Evolutionary conservation across 768 basidiomycete species (phyloP).

Genomic region (Boletus patriciae): DNA sequence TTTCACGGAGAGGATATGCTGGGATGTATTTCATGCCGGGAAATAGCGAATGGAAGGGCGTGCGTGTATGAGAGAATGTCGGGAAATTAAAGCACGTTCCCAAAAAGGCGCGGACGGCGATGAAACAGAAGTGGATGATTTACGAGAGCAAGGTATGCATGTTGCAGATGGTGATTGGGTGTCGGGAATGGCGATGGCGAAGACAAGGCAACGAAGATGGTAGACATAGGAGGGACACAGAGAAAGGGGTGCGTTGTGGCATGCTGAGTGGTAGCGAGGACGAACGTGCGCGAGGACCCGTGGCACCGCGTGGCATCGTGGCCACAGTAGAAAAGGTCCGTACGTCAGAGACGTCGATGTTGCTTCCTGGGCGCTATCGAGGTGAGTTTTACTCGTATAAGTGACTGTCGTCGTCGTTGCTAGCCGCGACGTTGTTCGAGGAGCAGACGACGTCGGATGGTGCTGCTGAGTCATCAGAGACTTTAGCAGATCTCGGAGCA

Average conservation of each 20-base stretch:
- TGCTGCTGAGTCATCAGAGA: slow-evolving; percentile 35
- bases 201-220: slow-evolving; percentile 7
- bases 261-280: slow-evolving; percentile 20
- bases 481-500: slow-evolving; percentile 25
- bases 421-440: slow-evolving; percentile 12
- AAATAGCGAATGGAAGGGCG: background rate
- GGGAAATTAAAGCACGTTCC: slow-evolving; percentile 19
- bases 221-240: slow-evolving; percentile 5
- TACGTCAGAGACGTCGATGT: slow-evolving; percentile 9
- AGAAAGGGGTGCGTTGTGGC: background rate
- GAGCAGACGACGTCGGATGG: slow-evolving; percentile 2
- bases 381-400: slow-evolving; percentile 16
- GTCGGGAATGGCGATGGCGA: slow-evolving; percentile 12
- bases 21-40: background rate
- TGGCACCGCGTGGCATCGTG: slow-evolving; percentile 32
- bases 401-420: slow-evolving; percentile 8
- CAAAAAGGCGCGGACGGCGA: background rate
- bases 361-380: slow-evolving; percentile 14
- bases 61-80: background rate
- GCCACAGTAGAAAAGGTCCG: slow-evolving; percentile 27
- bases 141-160: slow-evolving; percentile 24
- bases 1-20: background rate
- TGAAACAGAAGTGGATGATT: slow-evolving; percentile 13
- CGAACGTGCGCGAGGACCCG: slow-evolving; percentile 39
- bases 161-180: slow-evolving; percentile 28